Percentiles rank a stretch among this genome's conserved stretches.
Conservation (phyloP, 2,329 filamentous ascomycete species). For the Thelonectria blattea region DNA sequence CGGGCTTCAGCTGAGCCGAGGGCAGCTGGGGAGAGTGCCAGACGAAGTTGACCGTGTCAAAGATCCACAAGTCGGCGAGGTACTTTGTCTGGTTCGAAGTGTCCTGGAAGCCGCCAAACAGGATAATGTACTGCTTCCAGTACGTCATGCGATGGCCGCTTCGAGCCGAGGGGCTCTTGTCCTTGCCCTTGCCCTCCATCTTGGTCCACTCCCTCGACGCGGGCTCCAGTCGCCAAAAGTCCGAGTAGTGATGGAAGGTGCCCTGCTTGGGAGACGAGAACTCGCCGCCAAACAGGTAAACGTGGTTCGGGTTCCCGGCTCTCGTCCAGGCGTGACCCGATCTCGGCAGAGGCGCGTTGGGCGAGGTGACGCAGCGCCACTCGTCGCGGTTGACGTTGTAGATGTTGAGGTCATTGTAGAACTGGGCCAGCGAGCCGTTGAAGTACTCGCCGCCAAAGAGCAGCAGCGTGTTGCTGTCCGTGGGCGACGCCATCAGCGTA, state of each 20-base stretch:
- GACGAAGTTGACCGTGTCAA: conserved; percentile 84
- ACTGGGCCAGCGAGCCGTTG: conserved; percentile 83
- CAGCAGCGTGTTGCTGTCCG: conserved; percentile 85
- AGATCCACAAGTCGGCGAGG: conserved; percentile 91
- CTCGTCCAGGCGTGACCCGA: conserved; percentile 95
- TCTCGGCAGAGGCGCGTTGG: conserved; percentile 88
- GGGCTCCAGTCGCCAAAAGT: conserved; percentile 94
- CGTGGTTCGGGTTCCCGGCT: conserved; percentile 80
- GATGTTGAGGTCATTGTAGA: conserved; percentile 70
- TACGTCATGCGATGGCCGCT: conserved; percentile 96
- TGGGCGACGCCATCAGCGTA: conserved; percentile 82
- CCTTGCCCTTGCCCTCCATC: conserved; percentile 78
- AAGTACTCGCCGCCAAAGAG: conserved; percentile 96
- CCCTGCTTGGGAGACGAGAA: conserved; percentile 97
- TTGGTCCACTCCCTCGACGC: conserved; percentile 87
- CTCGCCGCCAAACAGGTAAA: conserved; percentile 95
- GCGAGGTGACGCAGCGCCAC: conserved; percentile 89
- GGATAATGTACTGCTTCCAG: conserved; percentile 94
- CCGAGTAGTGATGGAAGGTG: conserved; percentile 98
- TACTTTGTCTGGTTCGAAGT: conserved; percentile 96
- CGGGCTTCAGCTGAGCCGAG: conserved; percentile 82
- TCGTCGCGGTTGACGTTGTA: conserved; percentile 84
- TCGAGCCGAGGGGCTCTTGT: conserved; percentile 80
- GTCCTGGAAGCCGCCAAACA: conserved; percentile 97
- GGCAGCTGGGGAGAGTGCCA: conserved; percentile 83